These are phyloP conservation scores for Psilocybe tampanensis DNA, from an alignment of 768 basidiomycete genomes.

Conservation along the genomic window DNA sequence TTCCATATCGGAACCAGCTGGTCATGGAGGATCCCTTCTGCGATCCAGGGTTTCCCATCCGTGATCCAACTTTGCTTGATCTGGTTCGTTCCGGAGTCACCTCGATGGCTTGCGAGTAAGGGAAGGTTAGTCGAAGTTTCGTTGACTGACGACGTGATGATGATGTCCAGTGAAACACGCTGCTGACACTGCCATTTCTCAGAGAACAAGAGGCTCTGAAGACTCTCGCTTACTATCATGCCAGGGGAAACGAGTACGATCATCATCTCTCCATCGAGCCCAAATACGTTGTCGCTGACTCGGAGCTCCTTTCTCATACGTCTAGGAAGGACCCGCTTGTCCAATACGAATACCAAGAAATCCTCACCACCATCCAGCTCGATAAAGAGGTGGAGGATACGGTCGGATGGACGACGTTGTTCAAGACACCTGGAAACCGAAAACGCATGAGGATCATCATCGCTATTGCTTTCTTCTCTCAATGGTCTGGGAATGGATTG, in stretches of 20 bases:
- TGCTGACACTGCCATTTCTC: no score
- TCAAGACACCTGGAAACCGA: constrained; percentile 53
- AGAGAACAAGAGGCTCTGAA: constrained; percentile 48
- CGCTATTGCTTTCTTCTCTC: constrained; percentile 60
- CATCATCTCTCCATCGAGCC: no score
- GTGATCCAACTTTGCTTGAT: constrained; percentile 31
- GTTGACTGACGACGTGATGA: background rate
- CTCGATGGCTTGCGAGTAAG: constrained; percentile 32
- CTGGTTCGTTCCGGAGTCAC: constrained; percentile 40
- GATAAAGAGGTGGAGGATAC: constrained; percentile 38
- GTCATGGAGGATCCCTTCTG: constrained; percentile 34
- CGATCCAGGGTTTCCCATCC: constrained; percentile 32
- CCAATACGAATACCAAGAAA: constrained; percentile 62
- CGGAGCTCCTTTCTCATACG: background rate
- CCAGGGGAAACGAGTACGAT: constrained; percentile 43
- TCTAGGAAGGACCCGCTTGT: constrained; percentile 55
- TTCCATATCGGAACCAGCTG: constrained; percentile 29
- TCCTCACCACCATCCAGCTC: constrained; percentile 53
- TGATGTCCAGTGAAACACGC: no score
- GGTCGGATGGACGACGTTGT: constrained; percentile 45
- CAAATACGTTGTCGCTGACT: no score
- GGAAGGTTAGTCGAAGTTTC: background rate
- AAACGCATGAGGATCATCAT: constrained; percentile 57
- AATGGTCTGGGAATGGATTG: constrained; percentile 58
- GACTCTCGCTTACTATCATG: constrained; percentile 59